Percentiles rank a stretch among this genome's conserved stretches.
phyloP scores from a whole-genome alignment of 306 rosid genomes.

The Prunus fruticosa region DNA sequence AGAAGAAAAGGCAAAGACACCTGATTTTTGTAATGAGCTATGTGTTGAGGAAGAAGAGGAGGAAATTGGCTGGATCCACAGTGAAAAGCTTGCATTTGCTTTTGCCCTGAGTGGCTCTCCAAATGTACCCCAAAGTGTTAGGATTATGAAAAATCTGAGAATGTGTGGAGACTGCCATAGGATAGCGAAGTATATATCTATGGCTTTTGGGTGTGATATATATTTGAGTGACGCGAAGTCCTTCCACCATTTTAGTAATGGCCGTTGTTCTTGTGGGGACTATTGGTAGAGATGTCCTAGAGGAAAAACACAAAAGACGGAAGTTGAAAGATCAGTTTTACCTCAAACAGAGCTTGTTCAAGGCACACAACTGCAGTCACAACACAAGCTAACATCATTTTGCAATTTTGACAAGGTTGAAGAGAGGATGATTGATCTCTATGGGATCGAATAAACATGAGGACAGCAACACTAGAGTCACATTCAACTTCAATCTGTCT shows the following conservation, averaged over 20 bases:
- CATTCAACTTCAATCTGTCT: not conserved
- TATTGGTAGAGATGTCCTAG: conserved; percentile 56
- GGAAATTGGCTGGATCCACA: conserved; percentile 56
- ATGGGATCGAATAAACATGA: not conserved
- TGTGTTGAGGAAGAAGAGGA: conserved; percentile 77
- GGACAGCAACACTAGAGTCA: not conserved
- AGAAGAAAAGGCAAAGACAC: conserved; percentile 42
- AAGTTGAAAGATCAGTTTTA: conserved; percentile 2
- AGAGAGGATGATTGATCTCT: not conserved
- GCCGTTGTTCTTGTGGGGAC: conserved; percentile 86
- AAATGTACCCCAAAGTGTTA: conserved; percentile 37
- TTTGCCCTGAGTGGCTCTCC: conserved; percentile 60
- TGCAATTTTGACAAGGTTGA: not conserved
- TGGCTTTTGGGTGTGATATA: conserved; percentile 72
- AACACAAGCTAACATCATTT: not conserved
- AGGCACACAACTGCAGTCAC: not conserved
- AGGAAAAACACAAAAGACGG: not conserved
- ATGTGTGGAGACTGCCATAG: conserved; percentile 80
- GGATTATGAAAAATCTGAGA: conserved; percentile 73
- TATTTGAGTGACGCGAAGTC: conserved; percentile 61
- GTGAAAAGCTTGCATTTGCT: conserved; percentile 81
- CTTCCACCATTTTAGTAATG: conserved; percentile 78
- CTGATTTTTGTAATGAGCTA: conserved; percentile 36
- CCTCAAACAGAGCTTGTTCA: not conserved
- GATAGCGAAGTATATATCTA: conserved; percentile 69